Base-by-base conservation (phyloP, 768 basidiomycete genomes). In the Lyophyllum decastes region DNA sequence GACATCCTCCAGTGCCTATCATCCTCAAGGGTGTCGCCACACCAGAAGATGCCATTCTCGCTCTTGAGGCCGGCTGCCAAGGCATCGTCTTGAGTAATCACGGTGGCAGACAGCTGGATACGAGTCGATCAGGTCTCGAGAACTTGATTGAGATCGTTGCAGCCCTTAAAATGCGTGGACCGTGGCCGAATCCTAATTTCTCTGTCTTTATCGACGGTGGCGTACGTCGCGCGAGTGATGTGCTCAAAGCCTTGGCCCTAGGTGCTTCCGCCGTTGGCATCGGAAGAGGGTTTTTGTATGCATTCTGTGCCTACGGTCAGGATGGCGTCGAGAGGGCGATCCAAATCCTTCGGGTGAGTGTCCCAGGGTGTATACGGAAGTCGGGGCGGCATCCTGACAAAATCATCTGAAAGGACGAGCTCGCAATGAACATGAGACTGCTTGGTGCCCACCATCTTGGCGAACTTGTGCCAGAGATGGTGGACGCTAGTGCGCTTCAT, bases 341-440 rank as follows among this genome's bases (percentile, higher is more conserved):
- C 48, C 82, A 91, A 65, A 90, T 95, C 51, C 72, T 94, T 51
- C 78, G 80, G 56, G 90, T 89, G 63, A 60, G 82, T 69, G 7
- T 17, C 16, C 19, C 11, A 21, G 21, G 17, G 4, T 43, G 41
- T n/a, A 4, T 22, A 19, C 4, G 6, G 19, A 2, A 21, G 7
- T 22, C 7, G 19, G 19, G 41, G 19, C 16, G 19, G 22, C 12
- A 21, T 11, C 45, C 25, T 56, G 19, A 21, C 9, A 11, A 6
- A 16, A 10, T 58, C 17, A 27, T 16, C 35, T 8, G 17, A 8
- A 67, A 96, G 92, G 92, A 95, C 62, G 95, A 98, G 70, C 92
- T 98, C 66, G 92, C 95, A 77, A 97, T 97, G 95, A 94, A 95
- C 73, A 83, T 97, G 83, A 88, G 94, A 14, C 78, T 98, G 2